Evolutionary conservation across 1,139 yeast species (phyloP), one percentile per base, ranked within the genome.

Genomic region (Magnusiomyces paraingens): DNA sequence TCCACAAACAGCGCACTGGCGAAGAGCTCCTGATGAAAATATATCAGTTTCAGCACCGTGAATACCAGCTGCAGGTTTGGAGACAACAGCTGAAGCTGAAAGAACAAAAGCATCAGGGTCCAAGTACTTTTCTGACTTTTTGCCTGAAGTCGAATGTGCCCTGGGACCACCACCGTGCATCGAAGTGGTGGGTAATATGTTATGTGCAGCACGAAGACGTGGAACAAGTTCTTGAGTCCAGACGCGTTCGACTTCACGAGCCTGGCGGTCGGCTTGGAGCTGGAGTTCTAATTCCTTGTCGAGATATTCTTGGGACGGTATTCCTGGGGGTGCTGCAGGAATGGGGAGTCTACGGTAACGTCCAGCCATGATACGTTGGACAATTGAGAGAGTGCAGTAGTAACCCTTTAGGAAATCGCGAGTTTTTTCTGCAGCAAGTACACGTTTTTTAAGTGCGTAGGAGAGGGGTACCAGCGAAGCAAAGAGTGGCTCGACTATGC

Each of bases 311-410:
- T 15, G 49, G 14, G 17, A 10, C 17, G 14, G 18, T 8, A 8
- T 11, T 20, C 15, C 20, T 36, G 32, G 18, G 14, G 32, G n/a
- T 47, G 41, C 2, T 21, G 12, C n/a, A 4, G 45, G 17, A 11
- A 12, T 14, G 17, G 14, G n/a, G 17, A 41, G 8, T 48, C 55
- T 54, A 2, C 66, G 58, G 38, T 58, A 48, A 12, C 68, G 55
- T 5, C 68, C 68, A 14, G 63, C 62, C 60, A 63, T 59, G 39
- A 65, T 57, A 20, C 61, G 54, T 1, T 62, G 58, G 1, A 60
- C 62, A 8, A 65, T 58, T 17, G 50, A 49, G 5, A 62, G 51
- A 1, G 62, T 53, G 38, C 61, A 64, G 26, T 62, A 49, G 46
- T 56, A 62, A 0, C 64, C 64, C 3, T 52, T 50, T 1, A 64